These are phyloP conservation scores for Cryptococcus sp. DNA, from an alignment of 1,284 basidiomycete species.

Conservation along the genomic window DNA sequence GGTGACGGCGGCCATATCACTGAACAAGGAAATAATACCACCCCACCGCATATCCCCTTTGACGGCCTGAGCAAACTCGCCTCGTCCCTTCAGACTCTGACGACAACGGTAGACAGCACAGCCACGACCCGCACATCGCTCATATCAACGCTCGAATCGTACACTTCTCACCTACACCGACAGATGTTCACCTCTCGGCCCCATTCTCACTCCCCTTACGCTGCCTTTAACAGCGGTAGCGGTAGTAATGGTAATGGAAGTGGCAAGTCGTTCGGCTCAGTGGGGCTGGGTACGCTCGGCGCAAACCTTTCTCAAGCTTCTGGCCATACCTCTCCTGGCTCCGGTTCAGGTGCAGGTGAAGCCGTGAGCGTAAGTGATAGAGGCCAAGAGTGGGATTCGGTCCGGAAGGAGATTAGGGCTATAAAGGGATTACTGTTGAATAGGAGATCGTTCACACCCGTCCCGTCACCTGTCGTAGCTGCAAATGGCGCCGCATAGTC, in stretches of 20 bases:
- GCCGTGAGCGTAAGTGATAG: conserved; percentile 9
- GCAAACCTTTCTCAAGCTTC: conserved; percentile 36
- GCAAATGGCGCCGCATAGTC: background rate
- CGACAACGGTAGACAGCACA: conserved; percentile 38
- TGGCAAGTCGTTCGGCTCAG: no score
- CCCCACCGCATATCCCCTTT: no score
- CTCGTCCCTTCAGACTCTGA: conserved; percentile 27
- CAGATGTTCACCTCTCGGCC: conserved; percentile 21
- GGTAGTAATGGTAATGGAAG: conserved; percentile 2
- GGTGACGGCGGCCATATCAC: no score
- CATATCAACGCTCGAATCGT: conserved; percentile 45
- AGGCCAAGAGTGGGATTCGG: conserved; percentile 48
- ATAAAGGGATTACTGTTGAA: conserved; percentile 53
- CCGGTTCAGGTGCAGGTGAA: conserved; percentile 6
- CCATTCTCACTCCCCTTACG: conserved; percentile 13
- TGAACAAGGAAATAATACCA: no score
- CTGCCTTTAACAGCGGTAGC: conserved; percentile 2
- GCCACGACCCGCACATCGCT: conserved; percentile 50
- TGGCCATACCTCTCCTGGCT: conserved; percentile 7
- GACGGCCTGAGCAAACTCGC: conserved; percentile 11
- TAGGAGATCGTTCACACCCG: conserved; percentile 36
- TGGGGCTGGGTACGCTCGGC: conserved; percentile 39
- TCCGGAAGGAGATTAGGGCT: conserved; percentile 49
- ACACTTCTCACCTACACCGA: conserved; percentile 47
- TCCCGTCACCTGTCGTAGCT: background rate